Evolutionary conservation across 1,139 yeast genomes (phyloP).

Genomic region (Debaryomyces coudertii): DNA sequence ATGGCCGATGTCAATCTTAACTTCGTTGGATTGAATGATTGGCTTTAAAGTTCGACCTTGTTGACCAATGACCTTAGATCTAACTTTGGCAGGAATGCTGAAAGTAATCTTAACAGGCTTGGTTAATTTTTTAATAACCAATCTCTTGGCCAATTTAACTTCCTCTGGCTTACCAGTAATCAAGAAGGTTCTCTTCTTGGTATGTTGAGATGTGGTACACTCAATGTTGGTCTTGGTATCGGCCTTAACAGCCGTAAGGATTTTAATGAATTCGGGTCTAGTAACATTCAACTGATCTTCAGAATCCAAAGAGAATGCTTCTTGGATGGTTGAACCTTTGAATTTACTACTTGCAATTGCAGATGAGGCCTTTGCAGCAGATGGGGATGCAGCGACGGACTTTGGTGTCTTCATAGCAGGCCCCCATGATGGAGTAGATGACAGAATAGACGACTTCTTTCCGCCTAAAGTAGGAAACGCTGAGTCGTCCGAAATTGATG

Average conservation of each 20-base stretch:
- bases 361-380: conserved; percentile 29
- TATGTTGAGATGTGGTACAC: conserved; percentile 77
- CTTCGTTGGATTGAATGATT: conserved; percentile 70
- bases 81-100: conserved; percentile 74
- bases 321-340: conserved; percentile 57
- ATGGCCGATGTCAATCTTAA: conserved; percentile 71
- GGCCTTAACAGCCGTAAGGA: conserved; percentile 63
- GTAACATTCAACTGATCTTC: conserved; percentile 67
- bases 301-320: conserved; percentile 70
- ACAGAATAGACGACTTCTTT: conserved; percentile 25
- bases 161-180: conserved; percentile 75
- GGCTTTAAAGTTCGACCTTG: conserved; percentile 85
- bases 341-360: conserved; percentile 29
- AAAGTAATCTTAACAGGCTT: conserved; percentile 68
- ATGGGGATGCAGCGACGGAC: conserved; percentile 23
- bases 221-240: conserved; percentile 72
- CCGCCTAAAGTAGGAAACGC: conserved; percentile 79
- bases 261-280: conserved; percentile 65
- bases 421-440: conserved; percentile 29
- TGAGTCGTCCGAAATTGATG: conserved; percentile 51
- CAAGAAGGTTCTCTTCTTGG: conserved; percentile 83
- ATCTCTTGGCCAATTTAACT: conserved; percentile 74
- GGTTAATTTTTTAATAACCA: conserved; percentile 75
- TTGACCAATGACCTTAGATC: conserved; percentile 86
- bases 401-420: conserved; percentile 41